Evolutionary conservation across 306 rosid species (phyloP), one percentile per base, ranked within the genome.

Genomic region (Urtica urens): DNA sequence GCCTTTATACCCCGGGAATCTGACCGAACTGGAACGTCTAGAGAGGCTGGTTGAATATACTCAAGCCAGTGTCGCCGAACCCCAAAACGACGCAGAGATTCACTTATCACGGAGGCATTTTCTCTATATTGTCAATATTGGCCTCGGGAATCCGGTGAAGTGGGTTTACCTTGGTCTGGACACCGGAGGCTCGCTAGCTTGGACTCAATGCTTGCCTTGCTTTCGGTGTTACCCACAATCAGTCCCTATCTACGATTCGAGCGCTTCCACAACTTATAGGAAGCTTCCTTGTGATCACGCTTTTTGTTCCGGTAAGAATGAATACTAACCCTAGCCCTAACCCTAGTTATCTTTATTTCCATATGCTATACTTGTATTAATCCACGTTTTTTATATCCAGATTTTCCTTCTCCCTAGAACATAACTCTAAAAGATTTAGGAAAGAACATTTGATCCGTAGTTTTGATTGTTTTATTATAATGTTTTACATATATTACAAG

Each of bases 201-300:
- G 59, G 70, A 57, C 42, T n/a, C 70, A 65, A 10, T 65, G 70
- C 28, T 3, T 15, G 8, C 64, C 64, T 10, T 57, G 59, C 30
- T 7, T 25, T 24, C 27, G 38, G 1, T 65, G 65, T 48, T 65
- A 31, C 28, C 1, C 15, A 0, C 65, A 58, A 44, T 22, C 10
- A 29, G 7, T 0, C 33, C 40, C 46, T 24, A 0, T 38, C 13
- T 49, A 16, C 20, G 51, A 64, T 10, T n/a, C 65, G 0, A 3
- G 2, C 3, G 21, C 30, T 15, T 65, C 65, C 2, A 16, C 16
- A 3, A 58, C 35, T 2, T 58, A 44, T 3, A 24, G 29, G 33
- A 50, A 21, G 44, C 47, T 58, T 20, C 50, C 54, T 2, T 58
- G 60, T 5, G 27, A 7, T 33, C 58, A 57, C 27, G 45, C 24